Conservation (phyloP, 2,329 filamentous ascomycete species). For the Nigrograna mackinnonii region DNA sequence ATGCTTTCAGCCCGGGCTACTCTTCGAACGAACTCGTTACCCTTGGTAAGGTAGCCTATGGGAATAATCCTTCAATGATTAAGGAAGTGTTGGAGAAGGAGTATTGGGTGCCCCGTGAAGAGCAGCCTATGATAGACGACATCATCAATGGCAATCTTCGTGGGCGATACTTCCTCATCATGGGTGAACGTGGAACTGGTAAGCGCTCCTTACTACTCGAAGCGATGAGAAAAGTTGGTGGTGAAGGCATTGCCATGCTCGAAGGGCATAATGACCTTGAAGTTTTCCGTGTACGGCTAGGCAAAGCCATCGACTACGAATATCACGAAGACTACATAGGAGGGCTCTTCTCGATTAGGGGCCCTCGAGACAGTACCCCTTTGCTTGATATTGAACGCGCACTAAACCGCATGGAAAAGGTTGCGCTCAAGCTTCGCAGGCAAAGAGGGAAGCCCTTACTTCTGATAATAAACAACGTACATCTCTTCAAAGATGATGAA, state of each 20-base stretch:
- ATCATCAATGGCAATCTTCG: constrained; percentile 73
- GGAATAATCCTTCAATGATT: constrained; percentile 25
- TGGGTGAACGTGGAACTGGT: constrained; percentile 93
- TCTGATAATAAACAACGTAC: constrained; percentile 90
- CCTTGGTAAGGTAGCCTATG: constrained; percentile 32
- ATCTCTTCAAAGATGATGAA: constrained; percentile 86
- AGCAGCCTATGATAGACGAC: constrained; percentile 78
- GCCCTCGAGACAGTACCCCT: constrained; percentile 87
- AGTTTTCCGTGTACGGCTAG: constrained; percentile 88
- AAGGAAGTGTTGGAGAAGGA: constrained; percentile 48
- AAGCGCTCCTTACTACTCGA: constrained; percentile 95
- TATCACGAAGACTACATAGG: constrained; percentile 98
- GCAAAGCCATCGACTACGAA: constrained; percentile 93
- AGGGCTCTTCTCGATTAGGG: constrained; percentile 88
- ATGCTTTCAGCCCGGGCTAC: constrained; percentile 36
- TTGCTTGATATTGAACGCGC: constrained; percentile 94
- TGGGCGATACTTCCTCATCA: constrained; percentile 87
- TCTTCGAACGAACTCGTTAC: constrained; percentile 38
- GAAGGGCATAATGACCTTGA: constrained; percentile 94
- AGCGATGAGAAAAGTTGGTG: constrained; percentile 88
- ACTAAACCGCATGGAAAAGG: constrained; percentile 96
- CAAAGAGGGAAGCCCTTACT: constrained; percentile 71
- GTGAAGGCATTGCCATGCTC: constrained; percentile 88
- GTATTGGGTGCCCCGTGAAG: constrained; percentile 80
- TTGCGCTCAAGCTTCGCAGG: constrained; percentile 73